These are phyloP conservation scores for Oxytropis ochrocephala DNA, from an alignment of 306 rosid genomes.

Conservation along the genomic window DNA sequence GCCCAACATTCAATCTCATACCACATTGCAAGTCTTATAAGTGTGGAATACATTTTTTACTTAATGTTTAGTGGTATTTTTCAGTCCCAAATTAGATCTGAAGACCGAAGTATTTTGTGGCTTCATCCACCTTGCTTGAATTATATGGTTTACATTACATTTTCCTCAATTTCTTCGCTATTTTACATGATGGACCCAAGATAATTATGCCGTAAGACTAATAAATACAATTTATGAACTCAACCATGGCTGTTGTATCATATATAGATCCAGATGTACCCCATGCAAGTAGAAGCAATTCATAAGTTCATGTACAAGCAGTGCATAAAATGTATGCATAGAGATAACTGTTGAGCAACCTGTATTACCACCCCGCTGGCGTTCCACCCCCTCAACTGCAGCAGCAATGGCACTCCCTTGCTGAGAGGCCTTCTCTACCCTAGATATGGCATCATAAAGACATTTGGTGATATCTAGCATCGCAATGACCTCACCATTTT, in stretches of 20 bases:
- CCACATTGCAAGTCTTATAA: background rate
- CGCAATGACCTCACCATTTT: slow-evolving; percentile 93
- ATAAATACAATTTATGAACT: background rate
- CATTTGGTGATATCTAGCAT: slow-evolving; percentile 88
- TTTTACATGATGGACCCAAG: background rate
- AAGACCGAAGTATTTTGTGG: background rate
- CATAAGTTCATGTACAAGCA: slow-evolving; percentile 6
- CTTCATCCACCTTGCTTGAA: background rate
- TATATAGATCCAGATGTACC: background rate
- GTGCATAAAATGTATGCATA: background rate
- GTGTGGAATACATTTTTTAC: background rate
- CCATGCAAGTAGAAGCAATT: slow-evolving; percentile 4
- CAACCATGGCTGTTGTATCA: background rate
- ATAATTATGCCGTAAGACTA: background rate
- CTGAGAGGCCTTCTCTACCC: slow-evolving; percentile 93
- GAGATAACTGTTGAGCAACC: slow-evolving; percentile 43
- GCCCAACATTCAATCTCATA: background rate
- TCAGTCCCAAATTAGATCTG: background rate
- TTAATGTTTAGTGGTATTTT: background rate
- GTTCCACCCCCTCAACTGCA: slow-evolving; percentile 90
- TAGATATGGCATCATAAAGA: slow-evolving; percentile 92
- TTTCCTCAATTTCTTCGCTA: background rate
- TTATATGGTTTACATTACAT: background rate
- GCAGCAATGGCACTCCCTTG: slow-evolving; percentile 95
- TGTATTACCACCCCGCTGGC: slow-evolving; percentile 51